Evolutionary conservation across 2,329 filamentous ascomycete genomes (phyloP).

Genomic region (Trichoderma semiorbis): DNA sequence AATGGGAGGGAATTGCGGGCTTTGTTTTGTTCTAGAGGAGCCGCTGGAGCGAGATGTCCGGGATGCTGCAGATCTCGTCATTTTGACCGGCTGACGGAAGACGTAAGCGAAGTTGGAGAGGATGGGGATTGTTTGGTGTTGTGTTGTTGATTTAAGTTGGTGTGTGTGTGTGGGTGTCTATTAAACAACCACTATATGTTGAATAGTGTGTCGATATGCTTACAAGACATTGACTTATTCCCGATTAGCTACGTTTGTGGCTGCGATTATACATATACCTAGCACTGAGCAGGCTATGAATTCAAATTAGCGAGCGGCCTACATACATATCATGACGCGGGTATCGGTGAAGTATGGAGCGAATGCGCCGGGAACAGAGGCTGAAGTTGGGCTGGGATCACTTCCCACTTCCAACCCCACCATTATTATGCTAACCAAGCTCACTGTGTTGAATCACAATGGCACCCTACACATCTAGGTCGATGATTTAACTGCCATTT

Average conservation of each 20-base stretch:
- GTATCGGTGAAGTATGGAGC: background rate
- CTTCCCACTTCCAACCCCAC: background rate
- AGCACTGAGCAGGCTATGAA: background rate
- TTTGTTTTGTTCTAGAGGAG: background rate
- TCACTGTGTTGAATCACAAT: background rate
- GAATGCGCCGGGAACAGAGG: background rate
- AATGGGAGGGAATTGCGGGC: background rate
- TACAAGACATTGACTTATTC: background rate
- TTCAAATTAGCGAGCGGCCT: background rate
- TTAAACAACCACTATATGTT: background rate
- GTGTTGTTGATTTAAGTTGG: background rate
- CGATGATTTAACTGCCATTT: background rate
- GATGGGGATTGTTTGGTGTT: background rate
- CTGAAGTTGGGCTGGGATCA: background rate
- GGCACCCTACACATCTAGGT: background rate
- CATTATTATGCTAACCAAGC: background rate
- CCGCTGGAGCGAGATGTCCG: background rate
- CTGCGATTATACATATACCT: background rate
- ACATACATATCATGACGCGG: background rate
- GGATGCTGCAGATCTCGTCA: background rate
- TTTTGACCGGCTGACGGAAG: background rate
- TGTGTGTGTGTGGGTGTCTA: background rate
- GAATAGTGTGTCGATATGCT: background rate
- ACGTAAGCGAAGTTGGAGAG: background rate
- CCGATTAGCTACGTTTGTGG: background rate